Conservation (phyloP, 1,139 yeast species). For the Debaryomycetaceae sp. region DNA sequence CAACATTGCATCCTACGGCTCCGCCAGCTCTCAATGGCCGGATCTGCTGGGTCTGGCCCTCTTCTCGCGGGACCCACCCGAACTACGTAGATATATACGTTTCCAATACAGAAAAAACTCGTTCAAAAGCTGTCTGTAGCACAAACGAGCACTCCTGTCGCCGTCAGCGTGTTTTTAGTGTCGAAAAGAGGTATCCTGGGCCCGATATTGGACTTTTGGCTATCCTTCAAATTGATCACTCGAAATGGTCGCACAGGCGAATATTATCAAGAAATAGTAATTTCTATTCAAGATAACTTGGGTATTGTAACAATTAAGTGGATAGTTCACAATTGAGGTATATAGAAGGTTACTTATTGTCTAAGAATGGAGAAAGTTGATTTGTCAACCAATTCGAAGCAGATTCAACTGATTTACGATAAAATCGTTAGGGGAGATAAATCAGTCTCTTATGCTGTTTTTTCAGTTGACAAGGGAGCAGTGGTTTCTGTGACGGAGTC, state of each 20-base stretch:
- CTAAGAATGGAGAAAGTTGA: slow-evolving; percentile 52
- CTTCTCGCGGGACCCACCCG: no score
- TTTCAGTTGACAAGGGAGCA: slow-evolving; percentile 56
- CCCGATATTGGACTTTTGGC: no score
- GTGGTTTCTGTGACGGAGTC: slow-evolving; percentile 55
- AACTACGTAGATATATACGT: no score
- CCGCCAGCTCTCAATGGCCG: no score
- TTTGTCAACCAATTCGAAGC: slow-evolving; percentile 54
- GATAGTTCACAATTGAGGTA: background rate
- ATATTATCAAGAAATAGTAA: background rate
- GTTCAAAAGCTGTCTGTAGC: no score
- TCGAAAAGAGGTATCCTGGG: no score
- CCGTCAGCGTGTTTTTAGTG: no score
- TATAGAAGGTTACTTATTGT: background rate
- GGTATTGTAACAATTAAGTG: background rate
- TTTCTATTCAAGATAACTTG: background rate
- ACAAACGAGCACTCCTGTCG: no score
- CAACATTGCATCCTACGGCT: no score
- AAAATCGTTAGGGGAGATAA: slow-evolving; percentile 62
- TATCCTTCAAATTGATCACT: background rate
- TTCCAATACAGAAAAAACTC: no score
- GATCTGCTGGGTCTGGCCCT: no score
- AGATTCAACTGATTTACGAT: slow-evolving; percentile 61
- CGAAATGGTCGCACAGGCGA: background rate
- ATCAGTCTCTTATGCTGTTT: slow-evolving; percentile 56